phyloP scores from a whole-genome alignment of 495 filamentous ascomycete species.

The Aspergillus heteromorphus region DNA sequence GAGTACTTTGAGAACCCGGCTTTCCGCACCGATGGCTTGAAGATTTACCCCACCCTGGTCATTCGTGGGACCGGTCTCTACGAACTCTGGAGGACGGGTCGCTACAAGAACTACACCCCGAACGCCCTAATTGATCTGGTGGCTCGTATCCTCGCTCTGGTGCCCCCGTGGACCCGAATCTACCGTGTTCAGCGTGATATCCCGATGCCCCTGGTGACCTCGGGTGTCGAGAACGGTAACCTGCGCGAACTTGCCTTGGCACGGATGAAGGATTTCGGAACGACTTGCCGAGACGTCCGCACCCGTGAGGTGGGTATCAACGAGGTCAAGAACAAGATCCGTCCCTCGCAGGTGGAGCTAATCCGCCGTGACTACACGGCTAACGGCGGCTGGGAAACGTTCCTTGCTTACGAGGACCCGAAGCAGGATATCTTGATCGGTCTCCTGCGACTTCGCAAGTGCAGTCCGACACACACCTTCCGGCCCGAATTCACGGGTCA shows the following conservation, averaged over 20 bases:
- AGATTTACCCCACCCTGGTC: conserved; percentile 96
- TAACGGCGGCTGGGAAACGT: conserved; percentile 97
- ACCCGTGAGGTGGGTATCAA: conserved; percentile 97
- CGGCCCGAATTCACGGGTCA: conserved; percentile 79
- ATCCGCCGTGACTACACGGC: conserved; percentile 92
- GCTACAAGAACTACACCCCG: conserved; percentile 98
- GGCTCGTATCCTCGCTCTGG: conserved; percentile 85
- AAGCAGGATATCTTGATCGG: conserved; percentile 98
- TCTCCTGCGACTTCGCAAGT: conserved; percentile 83
- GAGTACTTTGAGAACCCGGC: conserved; percentile 97
- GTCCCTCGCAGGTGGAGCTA: conserved; percentile 92
- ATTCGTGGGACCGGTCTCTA: conserved; percentile 96
- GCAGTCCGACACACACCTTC: conserved; percentile 83
- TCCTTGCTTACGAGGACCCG: conserved; percentile 94
- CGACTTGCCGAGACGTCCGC: conserved; percentile 93
- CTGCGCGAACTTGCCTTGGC: conserved; percentile 86
- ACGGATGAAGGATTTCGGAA: conserved; percentile 98
- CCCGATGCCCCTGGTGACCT: conserved; percentile 95
- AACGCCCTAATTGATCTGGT: conserved; percentile 95
- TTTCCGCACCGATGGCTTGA: conserved; percentile 96
- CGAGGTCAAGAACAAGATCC: conserved; percentile 97
- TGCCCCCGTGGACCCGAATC: conserved; percentile 97
- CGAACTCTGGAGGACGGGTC: conserved; percentile 92
- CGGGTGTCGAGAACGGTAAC: conserved; percentile 96
- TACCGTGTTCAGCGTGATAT: conserved; percentile 98